Evolutionary conservation across 2,329 filamentous ascomycete species (phyloP).

Genomic region (Xylaria polymorpha): DNA sequence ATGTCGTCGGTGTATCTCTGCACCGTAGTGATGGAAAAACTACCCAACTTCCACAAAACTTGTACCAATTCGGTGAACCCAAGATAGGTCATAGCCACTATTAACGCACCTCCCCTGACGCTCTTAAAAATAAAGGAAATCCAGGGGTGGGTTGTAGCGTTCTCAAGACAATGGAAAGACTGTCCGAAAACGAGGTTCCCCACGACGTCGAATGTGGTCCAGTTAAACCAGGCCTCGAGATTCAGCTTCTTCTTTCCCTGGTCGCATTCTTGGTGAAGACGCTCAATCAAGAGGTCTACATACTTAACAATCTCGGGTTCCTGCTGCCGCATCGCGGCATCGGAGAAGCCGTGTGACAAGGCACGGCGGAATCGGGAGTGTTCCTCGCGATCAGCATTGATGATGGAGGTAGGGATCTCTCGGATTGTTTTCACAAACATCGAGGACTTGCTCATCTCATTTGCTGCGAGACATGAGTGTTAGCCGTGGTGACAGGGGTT

Average conservation of each 20-base stretch:
- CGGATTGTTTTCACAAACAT: slow-evolving; percentile 39
- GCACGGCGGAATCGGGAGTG: slow-evolving; percentile 47
- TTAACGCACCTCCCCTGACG: slow-evolving; percentile 43
- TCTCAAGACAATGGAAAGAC: slow-evolving; percentile 54
- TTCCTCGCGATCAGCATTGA: slow-evolving; percentile 46
- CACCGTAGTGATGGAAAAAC: slow-evolving; percentile 34
- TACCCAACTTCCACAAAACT: slow-evolving; percentile 34
- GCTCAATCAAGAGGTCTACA: slow-evolving; percentile 55
- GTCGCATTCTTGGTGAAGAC: slow-evolving; percentile 51
- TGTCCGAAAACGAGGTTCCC: slow-evolving; percentile 56
- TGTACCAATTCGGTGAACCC: slow-evolving; percentile 43
- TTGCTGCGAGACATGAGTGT: slow-evolving; percentile 22
- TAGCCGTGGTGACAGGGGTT: not conserved
- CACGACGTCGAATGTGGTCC: slow-evolving; percentile 48
- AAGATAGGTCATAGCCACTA: slow-evolving; percentile 40
- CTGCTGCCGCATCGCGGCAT: slow-evolving; percentile 47
- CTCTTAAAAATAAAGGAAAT: slow-evolving; percentile 49
- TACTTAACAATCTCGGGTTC: slow-evolving; percentile 53
- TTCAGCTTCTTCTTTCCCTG: slow-evolving; percentile 44
- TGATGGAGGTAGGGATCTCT: slow-evolving; percentile 46
- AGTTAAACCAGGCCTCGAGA: slow-evolving; percentile 55
- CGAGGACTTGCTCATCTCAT: slow-evolving; percentile 44
- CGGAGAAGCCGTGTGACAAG: slow-evolving; percentile 49
- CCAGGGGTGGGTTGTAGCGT: slow-evolving; percentile 50
- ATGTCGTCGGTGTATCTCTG: slow-evolving; percentile 41